These are phyloP conservation scores for Vanrija pseudolonga DNA, from an alignment of 1,284 basidiomycete genomes.

Conservation along the genomic window DNA sequence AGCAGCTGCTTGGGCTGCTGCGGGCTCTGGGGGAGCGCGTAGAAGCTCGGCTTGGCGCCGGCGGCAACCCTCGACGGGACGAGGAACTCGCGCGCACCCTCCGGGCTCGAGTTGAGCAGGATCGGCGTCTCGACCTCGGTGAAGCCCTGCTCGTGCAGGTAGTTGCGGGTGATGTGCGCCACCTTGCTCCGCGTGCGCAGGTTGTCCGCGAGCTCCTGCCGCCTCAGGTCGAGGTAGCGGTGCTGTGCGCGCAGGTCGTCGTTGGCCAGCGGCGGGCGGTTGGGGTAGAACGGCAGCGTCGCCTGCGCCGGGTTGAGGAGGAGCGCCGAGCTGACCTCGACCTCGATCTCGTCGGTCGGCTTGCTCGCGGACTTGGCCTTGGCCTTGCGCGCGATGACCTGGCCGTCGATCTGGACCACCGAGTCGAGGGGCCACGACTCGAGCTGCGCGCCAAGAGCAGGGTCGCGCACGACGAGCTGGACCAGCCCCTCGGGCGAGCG, in stretches of 20 bases:
- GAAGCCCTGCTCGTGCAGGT: conserved; percentile 73
- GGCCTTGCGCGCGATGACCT: conserved; percentile 61
- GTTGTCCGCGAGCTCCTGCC: conserved; percentile 68
- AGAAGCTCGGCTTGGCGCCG: conserved; percentile 60
- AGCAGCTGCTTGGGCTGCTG: conserved; percentile 95
- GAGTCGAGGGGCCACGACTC: conserved; percentile 68
- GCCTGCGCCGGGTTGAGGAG: conserved; percentile 73
- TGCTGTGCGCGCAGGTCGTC: conserved; percentile 79
- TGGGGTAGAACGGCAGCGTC: conserved; percentile 74
- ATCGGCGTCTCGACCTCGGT: conserved; percentile 90
- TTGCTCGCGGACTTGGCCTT: conserved; percentile 27
- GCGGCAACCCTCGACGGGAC: conserved; percentile 69
- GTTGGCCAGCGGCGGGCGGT: conserved; percentile 69
- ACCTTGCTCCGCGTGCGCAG: conserved; percentile 74
- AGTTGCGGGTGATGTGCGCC: conserved; percentile 68
- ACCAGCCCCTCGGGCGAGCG: conserved; percentile 67
- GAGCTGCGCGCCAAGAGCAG: conserved; percentile 53
- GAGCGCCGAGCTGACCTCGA: conserved; percentile 65
- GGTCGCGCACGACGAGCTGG: conserved; percentile 62
- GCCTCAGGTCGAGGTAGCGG: conserved; percentile 82
- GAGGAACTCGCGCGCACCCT: conserved; percentile 90
- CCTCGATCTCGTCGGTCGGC: conserved; percentile 69
- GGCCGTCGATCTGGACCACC: conserved; percentile 68
- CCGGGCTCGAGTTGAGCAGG: conserved; percentile 86
- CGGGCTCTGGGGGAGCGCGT: conserved; percentile 88